Evolutionary conservation across 2,329 filamentous ascomycete genomes (phyloP), one percentile per base, ranked within the genome.

Genomic region (Ceratocystis eucalypticola): DNA sequence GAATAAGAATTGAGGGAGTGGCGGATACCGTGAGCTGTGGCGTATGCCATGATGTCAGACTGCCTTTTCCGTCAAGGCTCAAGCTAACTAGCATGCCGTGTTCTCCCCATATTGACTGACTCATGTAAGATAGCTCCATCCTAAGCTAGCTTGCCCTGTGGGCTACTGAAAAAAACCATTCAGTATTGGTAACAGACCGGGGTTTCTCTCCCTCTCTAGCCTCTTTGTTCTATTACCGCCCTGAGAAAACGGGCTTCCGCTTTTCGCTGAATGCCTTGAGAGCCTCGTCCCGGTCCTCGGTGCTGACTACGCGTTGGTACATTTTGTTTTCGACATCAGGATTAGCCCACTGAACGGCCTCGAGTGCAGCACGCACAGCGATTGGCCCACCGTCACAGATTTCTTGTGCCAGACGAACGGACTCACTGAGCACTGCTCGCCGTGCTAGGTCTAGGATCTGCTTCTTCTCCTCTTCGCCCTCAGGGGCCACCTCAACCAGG

Each of bases 381-480:
- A 96, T 80, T 0, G 94, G 94, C 0, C 89, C 94, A 33, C 92
- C 91, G 75, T 95, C 87, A 74, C 91, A 96, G 64, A 97, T 96
- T 75, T 91, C 88, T 70, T 82, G 79, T 0, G 93, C 93, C 68
- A 97, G 77, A 70, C 84, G 82, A 46, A 97, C 83, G 15, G 90
- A 88, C 76, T 91, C 88, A 25, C 84, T 82, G 65, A 96, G 77
- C 8, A 88, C 89, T 71, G 83, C 83, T 69, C 82, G 82, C 62
- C 88, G 79, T 20, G 89, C 88, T 41, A 78, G 76, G 4, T 78
- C 77, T 65, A 86, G 78, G 64, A 88, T 72, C 57, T 76, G 71
- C 10, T 72, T 72, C 12, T 70, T 72, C 70, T 76, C 74, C 68
- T 72, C 72, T 46, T 72, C 71, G 33, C 71, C 71, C 61, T 75